phyloP scores from a whole-genome alignment of 1,284 basidiomycete genomes.

The Ceratobasidium sp. region DNA sequence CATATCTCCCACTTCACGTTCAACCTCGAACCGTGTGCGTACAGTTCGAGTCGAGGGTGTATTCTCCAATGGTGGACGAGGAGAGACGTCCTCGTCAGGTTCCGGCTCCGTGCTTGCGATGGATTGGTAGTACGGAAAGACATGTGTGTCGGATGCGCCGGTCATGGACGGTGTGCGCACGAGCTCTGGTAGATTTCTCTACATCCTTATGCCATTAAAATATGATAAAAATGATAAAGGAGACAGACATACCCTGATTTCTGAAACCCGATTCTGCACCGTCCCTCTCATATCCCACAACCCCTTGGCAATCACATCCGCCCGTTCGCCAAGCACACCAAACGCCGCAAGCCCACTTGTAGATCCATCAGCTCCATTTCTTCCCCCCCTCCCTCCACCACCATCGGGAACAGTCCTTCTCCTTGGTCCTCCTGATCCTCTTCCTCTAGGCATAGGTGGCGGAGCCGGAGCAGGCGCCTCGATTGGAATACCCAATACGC shows the following conservation, averaged over 20 bases:
- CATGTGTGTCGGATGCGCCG: not conserved
- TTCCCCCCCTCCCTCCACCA: constrained; percentile 7
- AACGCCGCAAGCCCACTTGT: constrained; percentile 30
- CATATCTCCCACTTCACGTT: constrained; percentile 70
- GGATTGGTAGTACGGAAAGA: constrained; percentile 43
- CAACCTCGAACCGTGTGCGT: constrained; percentile 74
- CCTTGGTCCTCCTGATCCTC: constrained; percentile 52
- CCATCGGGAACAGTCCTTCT: not conserved
- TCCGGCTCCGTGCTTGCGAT: constrained; percentile 58
- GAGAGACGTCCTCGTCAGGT: not conserved
- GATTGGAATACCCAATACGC: constrained; percentile 76
- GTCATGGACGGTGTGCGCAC: constrained; percentile 30
- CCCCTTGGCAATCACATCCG: constrained; percentile 79
- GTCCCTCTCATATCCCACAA: constrained; percentile 72
- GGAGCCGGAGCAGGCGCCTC: constrained; percentile 69
- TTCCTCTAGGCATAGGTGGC: constrained; percentile 54
- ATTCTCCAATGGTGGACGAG: not conserved
- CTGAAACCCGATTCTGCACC: constrained; percentile 53
- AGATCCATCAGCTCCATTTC: constrained; percentile 43
- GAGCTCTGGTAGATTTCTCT: constrained; percentile 50
- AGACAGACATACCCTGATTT: constrained; percentile 51
- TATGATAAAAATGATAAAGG: not conserved
- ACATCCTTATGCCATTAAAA: not conserved
- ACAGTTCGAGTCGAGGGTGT: constrained; percentile 64
- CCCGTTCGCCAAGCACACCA: constrained; percentile 62